These are phyloP conservation scores for Yamadazyma diddensiae DNA, from an alignment of 1,139 yeast species.

Conservation along the genomic window DNA sequence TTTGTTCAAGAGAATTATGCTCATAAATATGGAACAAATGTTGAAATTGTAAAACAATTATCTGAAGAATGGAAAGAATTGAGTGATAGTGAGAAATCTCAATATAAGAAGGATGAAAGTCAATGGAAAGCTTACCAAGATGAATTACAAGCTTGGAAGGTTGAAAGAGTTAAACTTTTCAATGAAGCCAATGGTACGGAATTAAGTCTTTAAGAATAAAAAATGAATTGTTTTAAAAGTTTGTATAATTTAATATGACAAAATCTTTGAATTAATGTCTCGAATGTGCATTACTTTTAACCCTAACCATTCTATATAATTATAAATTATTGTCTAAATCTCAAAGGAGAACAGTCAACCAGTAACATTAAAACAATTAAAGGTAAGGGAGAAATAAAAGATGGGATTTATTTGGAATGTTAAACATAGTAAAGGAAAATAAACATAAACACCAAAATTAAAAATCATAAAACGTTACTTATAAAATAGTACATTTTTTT, in stretches of 20 bases:
- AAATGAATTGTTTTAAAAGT: neutral
- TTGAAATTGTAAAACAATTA: conserved; percentile 26
- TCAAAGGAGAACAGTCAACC: conserved; percentile 7
- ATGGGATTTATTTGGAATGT: neutral
- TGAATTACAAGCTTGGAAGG: conserved; percentile 27
- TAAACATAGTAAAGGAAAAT: neutral
- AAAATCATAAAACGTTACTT: too few relatives aligned
- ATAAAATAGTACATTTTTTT: conserved; percentile 80
- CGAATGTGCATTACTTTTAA: conserved; percentile 3
- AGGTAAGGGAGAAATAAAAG: conserved; percentile 5
- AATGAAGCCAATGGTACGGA: conserved; percentile 12
- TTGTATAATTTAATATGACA: too few relatives aligned
- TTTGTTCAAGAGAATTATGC: conserved; percentile 30
- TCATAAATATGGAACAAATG: conserved; percentile 18
- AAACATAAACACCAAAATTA: neutral
- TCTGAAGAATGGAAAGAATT: conserved; percentile 30
- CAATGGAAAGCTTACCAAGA: conserved; percentile 20
- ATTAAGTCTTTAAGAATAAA: conserved; percentile 1
- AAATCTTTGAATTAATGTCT: neutral
- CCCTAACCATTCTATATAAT: conserved; percentile 9
- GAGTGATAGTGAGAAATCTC: conserved; percentile 26
- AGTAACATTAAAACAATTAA: conserved; percentile 5
- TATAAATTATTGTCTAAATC: conserved; percentile 3
- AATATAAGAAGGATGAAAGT: conserved; percentile 21
- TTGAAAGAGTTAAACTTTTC: conserved; percentile 12